phyloP scores from a whole-genome alignment of 169 alveolate genomes.

The Miamiensis avidus region DNA sequence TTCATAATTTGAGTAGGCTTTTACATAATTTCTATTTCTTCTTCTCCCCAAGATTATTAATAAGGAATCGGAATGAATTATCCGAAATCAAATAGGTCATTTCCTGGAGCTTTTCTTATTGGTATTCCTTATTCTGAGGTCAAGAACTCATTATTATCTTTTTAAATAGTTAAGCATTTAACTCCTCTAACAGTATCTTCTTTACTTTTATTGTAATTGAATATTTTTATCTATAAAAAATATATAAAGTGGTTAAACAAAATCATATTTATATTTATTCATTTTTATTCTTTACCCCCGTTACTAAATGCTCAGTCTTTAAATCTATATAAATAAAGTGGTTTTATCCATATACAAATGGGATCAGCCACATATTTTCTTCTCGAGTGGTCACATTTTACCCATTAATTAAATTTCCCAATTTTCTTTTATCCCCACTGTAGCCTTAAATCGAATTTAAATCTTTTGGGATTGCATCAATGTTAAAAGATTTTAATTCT shows the following conservation, averaged over 20 bases:
- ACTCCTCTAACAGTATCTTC: constrained; percentile 74
- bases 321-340: constrained; percentile 53
- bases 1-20: constrained; percentile 1
- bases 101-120: constrained; percentile 71
- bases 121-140: constrained; percentile 53
- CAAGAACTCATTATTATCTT: constrained; percentile 50
- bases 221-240: constrained; percentile 26
- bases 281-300: constrained; percentile 30
- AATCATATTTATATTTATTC: not conserved
- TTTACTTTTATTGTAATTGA: constrained; percentile 66
- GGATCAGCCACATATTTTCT: constrained; percentile 72
- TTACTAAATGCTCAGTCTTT: constrained; percentile 22
- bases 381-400: constrained; percentile 60
- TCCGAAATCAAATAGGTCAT: constrained; percentile 52
- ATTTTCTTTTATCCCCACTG: constrained; percentile 63
- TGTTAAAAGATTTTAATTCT: constrained; percentile 24
- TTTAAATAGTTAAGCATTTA: constrained; percentile 38
- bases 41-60: constrained; percentile 45
- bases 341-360: constrained; percentile 53
- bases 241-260: no score
- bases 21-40: constrained; percentile 6
- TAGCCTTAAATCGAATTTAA: constrained; percentile 63
- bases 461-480: constrained; percentile 70
- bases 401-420: constrained; percentile 62
- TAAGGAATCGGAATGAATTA: constrained; percentile 57